phyloP scores from a whole-genome alignment of 169 alveolate genomes.

The Plasmodium gonderi region DNA sequence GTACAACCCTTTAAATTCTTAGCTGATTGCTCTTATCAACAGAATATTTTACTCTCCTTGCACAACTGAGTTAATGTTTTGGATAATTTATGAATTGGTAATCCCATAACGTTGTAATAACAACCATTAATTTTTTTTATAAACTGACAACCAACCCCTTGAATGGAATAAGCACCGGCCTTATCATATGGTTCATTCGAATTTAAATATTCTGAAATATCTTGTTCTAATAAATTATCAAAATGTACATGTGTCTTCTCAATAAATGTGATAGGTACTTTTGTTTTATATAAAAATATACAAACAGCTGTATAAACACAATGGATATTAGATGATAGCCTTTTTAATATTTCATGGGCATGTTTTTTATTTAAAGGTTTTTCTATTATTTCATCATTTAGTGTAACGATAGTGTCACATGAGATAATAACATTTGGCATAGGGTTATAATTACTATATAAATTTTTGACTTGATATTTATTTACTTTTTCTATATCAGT shows the following conservation, averaged over 20 bases:
- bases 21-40: not conserved
- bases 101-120: slow-evolving; percentile 80
- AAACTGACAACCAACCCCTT: slow-evolving; percentile 79
- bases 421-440: slow-evolving; percentile 54
- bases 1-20: not conserved
- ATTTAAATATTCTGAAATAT: slow-evolving; percentile 76
- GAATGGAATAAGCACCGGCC: slow-evolving; percentile 81
- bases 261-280: slow-evolving; percentile 64
- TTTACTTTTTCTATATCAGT: not conserved
- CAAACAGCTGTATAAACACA: slow-evolving; percentile 82
- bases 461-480: slow-evolving; percentile 1
- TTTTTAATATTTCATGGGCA: slow-evolving; percentile 77
- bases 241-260: slow-evolving; percentile 75
- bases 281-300: slow-evolving; percentile 72
- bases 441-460: slow-evolving; percentile 40
- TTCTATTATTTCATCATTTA: slow-evolving; percentile 79
- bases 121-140: slow-evolving; percentile 81
- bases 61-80: slow-evolving; percentile 41
- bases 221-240: slow-evolving; percentile 78
- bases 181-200: slow-evolving; percentile 70
- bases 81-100: slow-evolving; percentile 78
- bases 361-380: slow-evolving; percentile 80
- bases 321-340: slow-evolving; percentile 66
- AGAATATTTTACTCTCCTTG: slow-evolving; percentile 7
- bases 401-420: slow-evolving; percentile 80